phyloP scores from a whole-genome alignment of 768 basidiomycete genomes.

The Amyloporia xantha region DNA sequence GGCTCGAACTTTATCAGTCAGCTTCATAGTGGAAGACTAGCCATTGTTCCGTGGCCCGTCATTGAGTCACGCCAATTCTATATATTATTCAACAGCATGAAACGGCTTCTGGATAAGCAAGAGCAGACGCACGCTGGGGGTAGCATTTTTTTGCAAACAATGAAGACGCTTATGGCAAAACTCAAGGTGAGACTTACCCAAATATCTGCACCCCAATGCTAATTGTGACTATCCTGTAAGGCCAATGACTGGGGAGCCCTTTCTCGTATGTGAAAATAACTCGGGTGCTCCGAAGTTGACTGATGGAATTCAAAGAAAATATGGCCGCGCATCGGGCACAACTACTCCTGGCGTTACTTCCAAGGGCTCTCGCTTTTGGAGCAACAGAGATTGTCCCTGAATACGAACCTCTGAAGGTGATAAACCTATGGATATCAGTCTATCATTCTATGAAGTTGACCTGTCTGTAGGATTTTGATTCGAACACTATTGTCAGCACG shows the following conservation, averaged over 20 bases:
- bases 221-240: constrained; percentile 31
- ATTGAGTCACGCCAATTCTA: constrained; percentile 61
- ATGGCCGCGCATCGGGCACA: constrained; percentile 27
- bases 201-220: background rate
- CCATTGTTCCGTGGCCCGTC: constrained; percentile 62
- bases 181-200: constrained; percentile 37
- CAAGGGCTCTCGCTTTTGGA: constrained; percentile 43
- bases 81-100: constrained; percentile 42
- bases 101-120: constrained; percentile 42
- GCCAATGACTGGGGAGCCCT: constrained; percentile 61
- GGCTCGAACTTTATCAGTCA: constrained; percentile 56
- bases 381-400: constrained; percentile 39
- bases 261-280: constrained; percentile 39
- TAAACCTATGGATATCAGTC: background rate
- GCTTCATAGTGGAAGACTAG: constrained; percentile 47
- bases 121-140: constrained; percentile 41
- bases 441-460: background rate
- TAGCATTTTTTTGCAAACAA: constrained; percentile 45
- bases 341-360: constrained; percentile 34
- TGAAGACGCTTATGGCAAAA: constrained; percentile 65
- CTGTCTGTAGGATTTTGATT: constrained; percentile 44
- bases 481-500: constrained; percentile 32
- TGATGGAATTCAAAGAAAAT: constrained; percentile 23
- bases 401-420: constrained; percentile 44
- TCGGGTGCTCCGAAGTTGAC: no score